Evolutionary conservation across 2,329 filamentous ascomycete species (phyloP).

Genomic region (Graphium sp.): DNA sequence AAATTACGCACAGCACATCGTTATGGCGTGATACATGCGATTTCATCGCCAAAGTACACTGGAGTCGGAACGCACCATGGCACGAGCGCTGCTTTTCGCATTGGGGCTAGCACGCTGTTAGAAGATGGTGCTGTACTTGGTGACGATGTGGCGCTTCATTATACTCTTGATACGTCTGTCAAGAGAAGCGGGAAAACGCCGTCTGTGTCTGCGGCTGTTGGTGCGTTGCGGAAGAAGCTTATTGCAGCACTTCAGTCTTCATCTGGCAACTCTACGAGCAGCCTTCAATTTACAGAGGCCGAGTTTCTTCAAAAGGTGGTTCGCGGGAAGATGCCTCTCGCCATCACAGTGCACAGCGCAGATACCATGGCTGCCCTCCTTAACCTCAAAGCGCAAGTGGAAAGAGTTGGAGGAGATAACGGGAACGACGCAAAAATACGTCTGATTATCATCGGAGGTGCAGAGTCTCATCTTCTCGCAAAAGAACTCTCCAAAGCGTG

Average conservation of each 20-base stretch:
- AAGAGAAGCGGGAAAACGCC: conserved; percentile 23
- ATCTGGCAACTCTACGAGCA: conserved; percentile 12
- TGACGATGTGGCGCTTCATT: conserved; percentile 37
- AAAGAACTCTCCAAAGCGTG: conserved; percentile 34
- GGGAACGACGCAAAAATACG: conserved; percentile 17
- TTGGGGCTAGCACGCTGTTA: conserved; percentile 26
- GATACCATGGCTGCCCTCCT: conserved; percentile 46
- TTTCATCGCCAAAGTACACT: conserved; percentile 32
- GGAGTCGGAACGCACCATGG: conserved; percentile 28
- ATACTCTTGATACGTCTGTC: conserved; percentile 31
- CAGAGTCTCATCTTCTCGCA: conserved; percentile 44
- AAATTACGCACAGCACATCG: conserved; percentile 33
- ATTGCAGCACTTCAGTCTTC: conserved; percentile 27
- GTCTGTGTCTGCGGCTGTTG: conserved; percentile 37
- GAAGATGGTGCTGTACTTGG: conserved; percentile 32
- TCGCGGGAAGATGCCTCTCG: conserved; percentile 33
- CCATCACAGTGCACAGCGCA: conserved; percentile 42
- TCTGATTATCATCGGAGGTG: conserved; percentile 42
- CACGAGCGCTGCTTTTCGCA: conserved; percentile 40
- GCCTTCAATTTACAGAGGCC: conserved; percentile 27
- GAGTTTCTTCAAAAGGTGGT: conserved; percentile 36
- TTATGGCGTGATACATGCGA: conserved; percentile 41
- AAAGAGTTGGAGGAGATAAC: conserved; percentile 12
- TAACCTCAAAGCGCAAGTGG: conserved; percentile 38
- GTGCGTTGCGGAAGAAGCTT: conserved; percentile 32